Conservation (phyloP, 176 grass and related monocot species). For the Ensete glaucum region DNA sequence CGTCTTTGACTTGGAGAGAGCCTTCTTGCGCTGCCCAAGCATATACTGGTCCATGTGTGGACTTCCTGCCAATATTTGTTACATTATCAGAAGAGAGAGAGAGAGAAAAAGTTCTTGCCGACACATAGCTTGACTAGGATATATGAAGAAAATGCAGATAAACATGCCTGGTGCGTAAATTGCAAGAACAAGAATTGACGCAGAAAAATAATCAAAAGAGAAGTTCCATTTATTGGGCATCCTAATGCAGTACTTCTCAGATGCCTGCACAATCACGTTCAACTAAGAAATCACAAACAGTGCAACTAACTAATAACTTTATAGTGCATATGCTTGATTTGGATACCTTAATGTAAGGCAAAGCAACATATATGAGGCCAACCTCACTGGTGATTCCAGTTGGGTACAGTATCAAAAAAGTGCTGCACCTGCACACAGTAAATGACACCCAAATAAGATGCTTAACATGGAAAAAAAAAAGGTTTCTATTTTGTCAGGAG, state of each 20-base stretch:
- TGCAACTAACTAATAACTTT: neutral
- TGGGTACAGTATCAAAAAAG: constrained; percentile 44
- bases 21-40: constrained; percentile 47
- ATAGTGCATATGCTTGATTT: neutral
- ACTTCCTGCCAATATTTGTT: constrained; percentile 25
- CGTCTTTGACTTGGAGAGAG: constrained; percentile 38
- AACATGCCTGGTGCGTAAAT: constrained; percentile 24
- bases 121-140: constrained; percentile 1
- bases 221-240: constrained; percentile 31
- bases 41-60: constrained; percentile 49
- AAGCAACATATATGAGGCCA: constrained; percentile 39
- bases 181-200: constrained; percentile 11
- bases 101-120: neutral
- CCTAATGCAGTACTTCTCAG: constrained; percentile 27
- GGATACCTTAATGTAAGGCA: constrained; percentile 43
- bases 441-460: neutral
- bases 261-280: constrained; percentile 6
- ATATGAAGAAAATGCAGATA: neutral
- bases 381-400: constrained; percentile 45
- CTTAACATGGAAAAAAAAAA: neutral
- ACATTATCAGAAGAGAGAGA: neutral
- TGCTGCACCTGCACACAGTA: constrained; percentile 32
- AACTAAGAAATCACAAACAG: neutral
- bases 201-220: constrained; percentile 21
- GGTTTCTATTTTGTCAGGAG: neutral